Percentiles rank a stretch among this genome's conserved stretches.
Evolutionary conservation across 106 monocot genomes (phyloP).

Genomic region (Acanthochlamys bracteata): DNA sequence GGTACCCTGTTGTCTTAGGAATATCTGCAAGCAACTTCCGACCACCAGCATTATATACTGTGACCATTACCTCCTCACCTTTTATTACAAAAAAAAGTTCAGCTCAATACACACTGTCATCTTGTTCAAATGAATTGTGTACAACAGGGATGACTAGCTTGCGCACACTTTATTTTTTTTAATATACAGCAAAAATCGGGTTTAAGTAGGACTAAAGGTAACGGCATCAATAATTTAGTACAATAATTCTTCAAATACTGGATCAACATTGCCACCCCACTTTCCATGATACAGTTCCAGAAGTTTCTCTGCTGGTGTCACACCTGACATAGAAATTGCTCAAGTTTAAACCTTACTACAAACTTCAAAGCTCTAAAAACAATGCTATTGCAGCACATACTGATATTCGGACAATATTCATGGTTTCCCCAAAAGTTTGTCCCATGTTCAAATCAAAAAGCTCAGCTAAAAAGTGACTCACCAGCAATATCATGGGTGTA

Average conservation of each 20-base stretch:
- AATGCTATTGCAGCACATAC: not conserved
- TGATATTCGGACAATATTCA: not conserved
- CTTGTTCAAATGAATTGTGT: too few species aligned
- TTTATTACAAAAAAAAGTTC: too few species aligned
- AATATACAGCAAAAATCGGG: too few species aligned
- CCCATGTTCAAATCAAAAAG: too few species aligned
- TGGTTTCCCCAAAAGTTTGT: not conserved
- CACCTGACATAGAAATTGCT: conserved; percentile 33
- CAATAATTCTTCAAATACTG: conserved; percentile 73
- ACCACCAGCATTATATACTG: too few species aligned
- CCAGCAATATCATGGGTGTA: not conserved
- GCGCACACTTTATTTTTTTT: too few species aligned
- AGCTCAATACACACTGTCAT: too few species aligned
- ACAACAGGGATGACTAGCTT: too few species aligned
- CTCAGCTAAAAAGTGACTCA: not conserved
- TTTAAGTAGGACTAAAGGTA: not conserved
- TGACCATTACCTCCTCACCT: too few species aligned
- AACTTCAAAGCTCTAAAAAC: not conserved
- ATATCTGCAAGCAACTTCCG: too few species aligned
- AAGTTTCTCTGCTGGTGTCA: conserved; percentile 93
- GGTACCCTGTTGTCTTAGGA: too few species aligned
- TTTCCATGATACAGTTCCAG: conserved; percentile 74
- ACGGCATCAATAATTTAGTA: conserved; percentile 25
- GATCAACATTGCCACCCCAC: conserved; percentile 75
- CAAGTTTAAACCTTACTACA: not conserved